phyloP scores from a whole-genome alignment of 1,139 yeast species.

The Magnusiomyces suaveolens region DNA sequence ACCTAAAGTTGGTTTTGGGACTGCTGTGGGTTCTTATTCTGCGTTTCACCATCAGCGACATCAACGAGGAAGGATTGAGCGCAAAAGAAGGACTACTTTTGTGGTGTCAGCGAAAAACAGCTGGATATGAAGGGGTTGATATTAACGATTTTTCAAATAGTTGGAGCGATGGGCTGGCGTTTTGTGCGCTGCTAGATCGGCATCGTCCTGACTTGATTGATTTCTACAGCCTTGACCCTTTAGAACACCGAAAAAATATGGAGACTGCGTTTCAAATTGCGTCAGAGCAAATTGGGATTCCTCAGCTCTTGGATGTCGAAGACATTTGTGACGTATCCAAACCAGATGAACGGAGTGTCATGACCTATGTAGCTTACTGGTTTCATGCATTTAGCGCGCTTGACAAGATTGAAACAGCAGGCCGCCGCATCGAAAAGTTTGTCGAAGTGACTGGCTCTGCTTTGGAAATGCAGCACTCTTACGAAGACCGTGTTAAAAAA shows the following conservation, averaged over 20 bases:
- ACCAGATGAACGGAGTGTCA: conserved; percentile 57
- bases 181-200: conserved; percentile 40
- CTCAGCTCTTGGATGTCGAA: conserved; percentile 49
- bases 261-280: conserved; percentile 36
- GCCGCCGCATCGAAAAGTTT: conserved; percentile 34
- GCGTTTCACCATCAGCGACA: conserved; percentile 41
- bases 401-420: conserved; percentile 35
- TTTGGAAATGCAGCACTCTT: conserved; percentile 31
- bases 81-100: conserved; percentile 38
- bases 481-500: conserved; percentile 29
- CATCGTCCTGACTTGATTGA: conserved; percentile 40
- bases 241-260: conserved; percentile 29
- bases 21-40: conserved; percentile 55
- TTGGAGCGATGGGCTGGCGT: conserved; percentile 43
- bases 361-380: conserved; percentile 57
- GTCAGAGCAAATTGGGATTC: conserved; percentile 41
- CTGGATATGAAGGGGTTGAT: conserved; percentile 34
- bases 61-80: conserved; percentile 35
- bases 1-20: conserved; percentile 53
- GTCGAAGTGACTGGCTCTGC: conserved; percentile 32
- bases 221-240: conserved; percentile 30
- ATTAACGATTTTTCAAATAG: conserved; percentile 36
- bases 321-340: conserved; percentile 42
- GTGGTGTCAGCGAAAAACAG: conserved; percentile 40
- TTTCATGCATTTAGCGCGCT: conserved; percentile 43